Evolutionary conservation across 2,329 filamentous ascomycete species (phyloP).

Genomic region (Cryphonectria nitschkei): DNA sequence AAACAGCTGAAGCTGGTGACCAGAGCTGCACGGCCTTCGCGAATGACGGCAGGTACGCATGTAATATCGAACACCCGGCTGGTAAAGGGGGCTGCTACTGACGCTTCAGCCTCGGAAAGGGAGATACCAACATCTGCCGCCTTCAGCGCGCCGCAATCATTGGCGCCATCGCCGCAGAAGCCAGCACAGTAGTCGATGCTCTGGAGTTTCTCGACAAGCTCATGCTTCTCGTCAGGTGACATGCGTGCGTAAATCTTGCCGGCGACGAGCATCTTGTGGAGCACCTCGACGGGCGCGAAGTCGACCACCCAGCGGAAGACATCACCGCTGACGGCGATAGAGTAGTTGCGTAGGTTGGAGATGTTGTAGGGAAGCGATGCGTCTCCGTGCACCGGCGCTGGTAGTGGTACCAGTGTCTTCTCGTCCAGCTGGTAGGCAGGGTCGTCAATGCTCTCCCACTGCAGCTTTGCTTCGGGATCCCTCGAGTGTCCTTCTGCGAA

Average conservation of each 20-base stretch:
- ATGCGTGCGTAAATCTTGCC: slow-evolving; percentile 97
- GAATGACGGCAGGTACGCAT: slow-evolving; percentile 90
- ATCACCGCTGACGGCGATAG: slow-evolving; percentile 86
- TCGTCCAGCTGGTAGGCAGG: slow-evolving; percentile 76
- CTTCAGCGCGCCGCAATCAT: slow-evolving; percentile 95
- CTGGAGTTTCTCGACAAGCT: slow-evolving; percentile 95
- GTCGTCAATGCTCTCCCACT: slow-evolving; percentile 97
- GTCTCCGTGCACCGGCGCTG: slow-evolving; percentile 72
- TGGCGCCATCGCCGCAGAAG: slow-evolving; percentile 96
- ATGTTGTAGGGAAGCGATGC: slow-evolving; percentile 85
- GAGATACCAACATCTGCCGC: slow-evolving; percentile 97
- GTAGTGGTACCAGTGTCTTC: slow-evolving; percentile 75
- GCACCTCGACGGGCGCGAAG: slow-evolving; percentile 78
- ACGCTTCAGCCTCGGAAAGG: slow-evolving; percentile 94
- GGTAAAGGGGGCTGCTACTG: slow-evolving; percentile 96
- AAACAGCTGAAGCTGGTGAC: slow-evolving; percentile 99
- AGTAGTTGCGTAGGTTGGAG: slow-evolving; percentile 81
- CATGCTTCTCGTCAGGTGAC: slow-evolving; percentile 98
- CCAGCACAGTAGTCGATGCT: slow-evolving; percentile 94
- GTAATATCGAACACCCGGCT: slow-evolving; percentile 95
- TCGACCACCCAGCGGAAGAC: slow-evolving; percentile 97
- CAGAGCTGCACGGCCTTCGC: slow-evolving; percentile 89
- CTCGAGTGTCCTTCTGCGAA: slow-evolving; percentile 79
- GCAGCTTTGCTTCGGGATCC: slow-evolving; percentile 72
- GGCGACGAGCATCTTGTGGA: slow-evolving; percentile 83